Evolutionary conservation across 371 early-diverging fungal species (phyloP).

Genomic region (Cokeromyces recurvatus): DNA sequence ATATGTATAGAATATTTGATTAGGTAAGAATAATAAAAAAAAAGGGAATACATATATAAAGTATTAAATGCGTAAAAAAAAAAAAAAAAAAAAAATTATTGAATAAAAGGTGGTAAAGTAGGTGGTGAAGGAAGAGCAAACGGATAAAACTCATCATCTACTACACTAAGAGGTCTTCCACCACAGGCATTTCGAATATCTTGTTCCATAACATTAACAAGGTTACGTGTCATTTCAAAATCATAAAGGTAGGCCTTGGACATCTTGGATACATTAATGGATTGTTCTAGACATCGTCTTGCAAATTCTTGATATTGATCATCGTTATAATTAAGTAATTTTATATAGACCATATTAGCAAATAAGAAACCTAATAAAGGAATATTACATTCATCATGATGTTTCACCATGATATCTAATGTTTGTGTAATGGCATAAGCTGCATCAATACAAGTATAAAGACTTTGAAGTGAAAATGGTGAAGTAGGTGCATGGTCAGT

Average conservation of each 20-base stretch:
- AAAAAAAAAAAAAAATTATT: too few relatives aligned
- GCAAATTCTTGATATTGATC: constrained; percentile 23
- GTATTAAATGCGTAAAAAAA: too few relatives aligned
- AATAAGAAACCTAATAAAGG: constrained; percentile 35
- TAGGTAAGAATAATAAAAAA: too few relatives aligned
- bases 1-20: too few relatives aligned
- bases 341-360: constrained; percentile 35
- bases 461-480: constrained; percentile 18
- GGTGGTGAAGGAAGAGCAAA: background rate
- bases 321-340: constrained; percentile 23
- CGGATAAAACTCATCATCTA: constrained; percentile 2
- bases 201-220: constrained; percentile 26
- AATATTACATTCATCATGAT: constrained; percentile 27
- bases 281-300: constrained; percentile 21
- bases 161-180: constrained; percentile 1
- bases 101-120: constrained; percentile 1
- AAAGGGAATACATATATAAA: too few relatives aligned
- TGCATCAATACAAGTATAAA: constrained; percentile 31
- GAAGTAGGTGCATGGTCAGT: constrained; percentile 18
- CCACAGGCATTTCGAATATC: constrained; percentile 18
- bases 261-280: constrained; percentile 25
- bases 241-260: constrained; percentile 33
- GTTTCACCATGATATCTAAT: constrained; percentile 26
- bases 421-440: constrained; percentile 34
- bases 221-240: constrained; percentile 28